Conservation (phyloP, 306 rosid genomes). For the Ziziphus jujuba region DNA sequence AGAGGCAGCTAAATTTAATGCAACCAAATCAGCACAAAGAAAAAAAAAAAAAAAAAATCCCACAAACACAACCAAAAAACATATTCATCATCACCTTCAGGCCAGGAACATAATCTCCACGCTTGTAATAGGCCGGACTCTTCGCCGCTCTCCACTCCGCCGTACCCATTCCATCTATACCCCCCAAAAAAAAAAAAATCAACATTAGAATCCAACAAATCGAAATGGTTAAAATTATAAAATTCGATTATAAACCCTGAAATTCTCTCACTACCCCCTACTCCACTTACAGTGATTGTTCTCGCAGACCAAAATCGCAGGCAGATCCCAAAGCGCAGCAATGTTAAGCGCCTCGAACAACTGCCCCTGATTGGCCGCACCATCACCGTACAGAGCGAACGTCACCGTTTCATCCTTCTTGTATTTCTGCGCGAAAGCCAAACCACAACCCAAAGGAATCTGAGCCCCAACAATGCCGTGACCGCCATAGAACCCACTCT, state of each 20-base stretch:
- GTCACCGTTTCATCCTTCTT: slow-evolving; percentile 71
- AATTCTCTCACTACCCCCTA: not conserved
- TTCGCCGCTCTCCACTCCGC: slow-evolving; percentile 97
- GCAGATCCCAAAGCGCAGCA: slow-evolving; percentile 92
- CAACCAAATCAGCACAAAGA: not conserved
- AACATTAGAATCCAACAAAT: slow-evolving; percentile 5
- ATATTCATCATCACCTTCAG: slow-evolving; percentile 56
- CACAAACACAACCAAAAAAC: not conserved
- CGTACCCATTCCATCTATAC: slow-evolving; percentile 97
- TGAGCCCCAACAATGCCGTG: slow-evolving; percentile 99
- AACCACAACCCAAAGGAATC: slow-evolving; percentile 79
- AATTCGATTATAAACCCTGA: not conserved
- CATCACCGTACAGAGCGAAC: slow-evolving; percentile 82
- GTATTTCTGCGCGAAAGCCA: slow-evolving; percentile 87
- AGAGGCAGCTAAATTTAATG: not conserved
- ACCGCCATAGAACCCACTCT: slow-evolving; percentile 72
- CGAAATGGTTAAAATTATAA: not conserved
- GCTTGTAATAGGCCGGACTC: slow-evolving; percentile 86
- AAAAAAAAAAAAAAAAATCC: no score
- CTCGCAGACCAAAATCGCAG: slow-evolving; percentile 95
- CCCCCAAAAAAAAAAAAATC: slow-evolving; percentile 14
- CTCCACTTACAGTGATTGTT: slow-evolving; percentile 80
- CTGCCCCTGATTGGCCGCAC: slow-evolving; percentile 97
- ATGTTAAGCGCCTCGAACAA: slow-evolving; percentile 91
- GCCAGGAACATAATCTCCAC: slow-evolving; percentile 96